phyloP scores from a whole-genome alignment of 352 stramenopile genomes.

The Aphanomyces euteiches region DNA sequence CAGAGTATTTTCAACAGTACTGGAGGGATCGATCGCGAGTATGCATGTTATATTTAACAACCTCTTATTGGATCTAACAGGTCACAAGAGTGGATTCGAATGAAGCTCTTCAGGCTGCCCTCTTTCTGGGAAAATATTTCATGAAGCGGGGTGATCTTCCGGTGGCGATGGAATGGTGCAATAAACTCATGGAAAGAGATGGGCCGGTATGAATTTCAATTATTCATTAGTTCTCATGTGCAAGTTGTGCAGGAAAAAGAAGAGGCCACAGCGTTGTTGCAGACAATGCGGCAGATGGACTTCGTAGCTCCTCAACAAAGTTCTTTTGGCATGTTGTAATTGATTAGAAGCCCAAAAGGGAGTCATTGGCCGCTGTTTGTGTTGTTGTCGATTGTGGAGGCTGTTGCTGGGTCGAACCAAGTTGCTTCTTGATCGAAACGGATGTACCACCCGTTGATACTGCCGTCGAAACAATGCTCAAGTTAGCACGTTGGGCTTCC shows the following conservation, averaged over 20 bases:
- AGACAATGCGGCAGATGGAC: conserved; percentile 53
- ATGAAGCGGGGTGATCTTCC: conserved; percentile 59
- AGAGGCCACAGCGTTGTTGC: conserved; percentile 72
- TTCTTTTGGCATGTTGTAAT: conserved; percentile 1
- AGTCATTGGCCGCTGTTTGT: conserved; percentile 9
- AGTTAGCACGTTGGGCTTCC: conserved; percentile 53
- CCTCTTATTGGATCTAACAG: conserved; percentile 15
- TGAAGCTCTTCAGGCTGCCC: conserved; percentile 55
- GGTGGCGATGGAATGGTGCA: conserved; percentile 66
- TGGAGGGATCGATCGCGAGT: conserved; percentile 15
- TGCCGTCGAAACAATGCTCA: conserved; percentile 42
- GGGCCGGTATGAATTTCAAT: conserved; percentile 36
- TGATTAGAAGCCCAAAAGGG: conserved; percentile 24
- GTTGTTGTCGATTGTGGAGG: no score
- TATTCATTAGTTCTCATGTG: background rate
- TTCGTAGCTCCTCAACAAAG: background rate
- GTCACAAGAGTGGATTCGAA: conserved; percentile 61
- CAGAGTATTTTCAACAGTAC: conserved; percentile 72
- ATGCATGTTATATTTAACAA: conserved; percentile 8
- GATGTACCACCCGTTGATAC: conserved; percentile 33
- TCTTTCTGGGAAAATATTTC: conserved; percentile 81
- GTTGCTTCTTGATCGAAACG: conserved; percentile 29
- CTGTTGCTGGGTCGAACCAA: background rate
- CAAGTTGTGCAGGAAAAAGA: conserved; percentile 50
- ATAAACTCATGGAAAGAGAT: conserved; percentile 68